phyloP scores from a whole-genome alignment of 352 stramenopile genomes.

The Stramenopiles sp. region DNA sequence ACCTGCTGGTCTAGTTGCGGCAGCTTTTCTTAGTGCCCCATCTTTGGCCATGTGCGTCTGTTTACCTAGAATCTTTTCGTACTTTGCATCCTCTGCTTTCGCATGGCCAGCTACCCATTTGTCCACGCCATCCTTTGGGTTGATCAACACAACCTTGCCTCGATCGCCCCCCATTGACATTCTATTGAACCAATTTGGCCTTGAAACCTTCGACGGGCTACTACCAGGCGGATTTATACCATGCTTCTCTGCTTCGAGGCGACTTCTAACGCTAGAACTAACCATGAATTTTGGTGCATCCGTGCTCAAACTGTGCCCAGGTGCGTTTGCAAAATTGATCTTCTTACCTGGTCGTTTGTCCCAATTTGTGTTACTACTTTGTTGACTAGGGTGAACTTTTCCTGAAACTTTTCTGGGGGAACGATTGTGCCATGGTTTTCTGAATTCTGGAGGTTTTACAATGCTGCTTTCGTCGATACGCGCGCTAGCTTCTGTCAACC shows the following conservation, averaged over 20 bases:
- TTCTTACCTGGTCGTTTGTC: neutral
- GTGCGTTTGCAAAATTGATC: neutral
- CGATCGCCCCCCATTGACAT: neutral
- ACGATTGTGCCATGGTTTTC: neutral
- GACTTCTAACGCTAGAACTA: neutral
- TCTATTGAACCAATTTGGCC: constrained; percentile 2
- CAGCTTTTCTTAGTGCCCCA: too few species aligned
- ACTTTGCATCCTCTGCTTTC: too few species aligned
- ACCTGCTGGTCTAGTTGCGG: too few species aligned
- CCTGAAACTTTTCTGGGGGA: neutral
- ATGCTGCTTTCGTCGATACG: neutral
- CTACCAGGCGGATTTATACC: too few species aligned
- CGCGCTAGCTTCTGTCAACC: neutral
- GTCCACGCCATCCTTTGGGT: neutral
- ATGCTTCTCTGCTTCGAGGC: neutral
- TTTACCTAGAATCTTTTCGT: too few species aligned
- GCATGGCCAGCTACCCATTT: neutral
- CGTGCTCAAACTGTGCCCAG: neutral
- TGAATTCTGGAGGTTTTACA: neutral
- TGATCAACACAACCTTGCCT: neutral
- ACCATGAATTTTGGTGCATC: neutral
- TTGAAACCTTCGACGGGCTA: neutral
- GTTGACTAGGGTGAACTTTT: neutral
- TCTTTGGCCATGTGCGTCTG: too few species aligned
- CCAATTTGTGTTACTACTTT: neutral